A percentile compares a stretch with the other conserved stretches of the same genome.
Evolutionary conservation across 805 yeast genomes (phyloP).

Genomic region (Pichia ethanolica): DNA sequence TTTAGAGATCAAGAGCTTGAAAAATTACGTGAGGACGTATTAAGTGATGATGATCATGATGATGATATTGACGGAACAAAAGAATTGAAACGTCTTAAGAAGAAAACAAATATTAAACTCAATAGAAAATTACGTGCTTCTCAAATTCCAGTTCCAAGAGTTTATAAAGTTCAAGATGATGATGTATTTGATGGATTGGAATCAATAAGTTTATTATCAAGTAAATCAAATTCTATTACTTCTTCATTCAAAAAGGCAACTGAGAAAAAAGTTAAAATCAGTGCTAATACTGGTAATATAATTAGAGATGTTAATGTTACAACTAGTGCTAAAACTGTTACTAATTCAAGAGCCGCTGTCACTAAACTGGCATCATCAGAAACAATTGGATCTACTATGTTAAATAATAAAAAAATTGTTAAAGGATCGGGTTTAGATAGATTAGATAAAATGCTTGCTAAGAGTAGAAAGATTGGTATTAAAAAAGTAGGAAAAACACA

Average conservation of each 20-base stretch:
- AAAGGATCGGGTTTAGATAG: conserved; percentile 10
- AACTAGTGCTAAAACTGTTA: conserved; percentile 19
- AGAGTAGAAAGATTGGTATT: conserved; percentile 11
- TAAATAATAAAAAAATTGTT: neutral
- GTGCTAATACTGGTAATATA: conserved; percentile 20
- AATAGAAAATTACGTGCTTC: conserved; percentile 50
- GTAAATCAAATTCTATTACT: conserved; percentile 21
- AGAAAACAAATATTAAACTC: conserved; percentile 35
- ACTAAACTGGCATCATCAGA: conserved; percentile 17
- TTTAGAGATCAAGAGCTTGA: conserved; percentile 9
- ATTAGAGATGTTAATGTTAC: conserved; percentile 26
- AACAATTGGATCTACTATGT: conserved; percentile 1
- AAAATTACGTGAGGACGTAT: conserved; percentile 3
- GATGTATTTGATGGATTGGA: conserved; percentile 11
- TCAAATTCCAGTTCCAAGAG: conserved; percentile 11
- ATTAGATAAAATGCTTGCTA: conserved; percentile 12
- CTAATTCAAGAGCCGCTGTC: conserved; percentile 23
- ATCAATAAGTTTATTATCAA: conserved; percentile 19
- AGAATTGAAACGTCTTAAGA: conserved; percentile 27
- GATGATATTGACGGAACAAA: conserved; percentile 30
- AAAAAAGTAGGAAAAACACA: conserved; percentile 2
- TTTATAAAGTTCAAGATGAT: neutral
- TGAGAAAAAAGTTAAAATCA: conserved; percentile 12
- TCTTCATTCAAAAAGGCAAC: conserved; percentile 21
- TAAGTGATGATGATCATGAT: conserved; percentile 19